Evolutionary conservation across 805 yeast genomes (phyloP).

Genomic region (Zygoascus flipseniorum): DNA sequence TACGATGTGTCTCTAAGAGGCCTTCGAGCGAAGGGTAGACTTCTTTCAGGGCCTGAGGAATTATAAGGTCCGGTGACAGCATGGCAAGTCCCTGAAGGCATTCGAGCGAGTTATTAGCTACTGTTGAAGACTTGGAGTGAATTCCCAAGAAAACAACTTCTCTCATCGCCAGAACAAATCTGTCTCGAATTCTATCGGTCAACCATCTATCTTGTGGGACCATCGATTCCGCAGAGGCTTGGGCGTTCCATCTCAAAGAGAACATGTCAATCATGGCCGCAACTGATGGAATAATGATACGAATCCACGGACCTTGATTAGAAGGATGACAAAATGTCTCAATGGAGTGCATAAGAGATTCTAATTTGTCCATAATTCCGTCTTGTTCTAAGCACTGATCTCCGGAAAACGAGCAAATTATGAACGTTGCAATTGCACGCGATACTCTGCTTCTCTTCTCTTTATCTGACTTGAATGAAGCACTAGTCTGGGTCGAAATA

Average conservation of each 20-base stretch:
- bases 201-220: conserved; percentile 20
- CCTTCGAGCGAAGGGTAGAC: conserved; percentile 48
- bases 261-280: conserved; percentile 41
- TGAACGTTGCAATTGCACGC: conserved; percentile 39
- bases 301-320: conserved; percentile 83
- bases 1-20: conserved; percentile 58
- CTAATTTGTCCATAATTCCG: conserved; percentile 46
- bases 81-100: conserved; percentile 57
- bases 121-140: conserved; percentile 60
- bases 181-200: conserved; percentile 22
- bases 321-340: conserved; percentile 89
- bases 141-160: conserved; percentile 59
- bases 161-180: conserved; percentile 45
- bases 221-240: conserved; percentile 24
- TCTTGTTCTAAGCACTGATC: conserved; percentile 31
- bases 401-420: conserved; percentile 55
- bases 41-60: conserved; percentile 39
- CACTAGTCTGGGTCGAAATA: conserved; percentile 20
- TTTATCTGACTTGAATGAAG: conserved; percentile 14
- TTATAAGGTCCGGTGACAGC: conserved; percentile 41
- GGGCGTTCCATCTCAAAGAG: conserved; percentile 29
- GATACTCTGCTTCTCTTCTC: conserved; percentile 17
- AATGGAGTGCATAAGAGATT: conserved; percentile 54
- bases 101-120: conserved; percentile 49
- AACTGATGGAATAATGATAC: conserved; percentile 56